Evolutionary conservation across 1,139 yeast species (phyloP), one percentile per base, ranked within the genome.

Genomic region (Diutina siamensis): DNA sequence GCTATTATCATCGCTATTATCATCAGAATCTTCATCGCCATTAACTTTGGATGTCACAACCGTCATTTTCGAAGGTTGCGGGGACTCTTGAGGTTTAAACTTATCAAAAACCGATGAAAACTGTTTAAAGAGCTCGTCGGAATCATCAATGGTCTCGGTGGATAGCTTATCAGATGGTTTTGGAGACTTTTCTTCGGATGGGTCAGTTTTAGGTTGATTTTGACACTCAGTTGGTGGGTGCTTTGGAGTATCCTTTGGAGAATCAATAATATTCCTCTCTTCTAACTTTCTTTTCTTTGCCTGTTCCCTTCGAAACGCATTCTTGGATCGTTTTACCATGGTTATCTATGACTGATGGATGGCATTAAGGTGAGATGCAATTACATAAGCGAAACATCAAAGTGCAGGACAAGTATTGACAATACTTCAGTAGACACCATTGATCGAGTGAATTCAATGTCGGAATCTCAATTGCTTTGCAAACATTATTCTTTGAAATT

Each of bases 281-380:
- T 58, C 59, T 8, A 60, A 47, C 55, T 73, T 78, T 53, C 74
- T 64, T 49, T 61, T 70, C 60, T 80, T 80, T 10, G 72, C 75
- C 55, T 68, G 68, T 55, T 78, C 85, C 47, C 88, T 65, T 48
- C 89, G 68, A 44, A 79, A 61, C 62, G 81, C 88, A 54, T 78
- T 78, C 63, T 78, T 78, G 3, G 77, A 63, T 52, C 78, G 65
- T 45, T 52, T 50, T 3, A 35, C 28, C 40, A 31, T 31, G 34
- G 15, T 31, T 7, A 10, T 7, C 10, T 7, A 25, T 25, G 35
- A 13, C 18, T 13, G 15, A n/a, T 17, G 18, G 35, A n/a, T 17
- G 35, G n/a, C n/a, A n/a, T n/a, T n/a, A n/a, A n/a, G n/a, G n/a
- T n/a, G n/a, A n/a, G n/a, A n/a, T n/a, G n/a, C n/a, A n/a, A n/a